These are phyloP conservation scores for Starmerella ratchasimensis DNA, from an alignment of 805 yeast genomes.

Conservation along the genomic window DNA sequence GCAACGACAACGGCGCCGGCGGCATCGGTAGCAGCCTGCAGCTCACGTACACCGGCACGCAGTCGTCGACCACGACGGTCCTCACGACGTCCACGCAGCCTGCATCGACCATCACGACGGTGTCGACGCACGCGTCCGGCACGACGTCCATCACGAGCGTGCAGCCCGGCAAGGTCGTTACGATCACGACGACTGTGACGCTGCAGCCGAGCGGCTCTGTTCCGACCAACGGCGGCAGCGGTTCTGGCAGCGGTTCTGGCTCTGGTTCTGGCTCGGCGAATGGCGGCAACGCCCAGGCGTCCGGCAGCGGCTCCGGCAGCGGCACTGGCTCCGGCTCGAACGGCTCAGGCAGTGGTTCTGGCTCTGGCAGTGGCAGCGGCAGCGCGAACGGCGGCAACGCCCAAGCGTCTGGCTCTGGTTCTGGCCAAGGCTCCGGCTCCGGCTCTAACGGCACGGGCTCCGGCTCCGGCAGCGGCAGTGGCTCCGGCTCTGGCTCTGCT, in stretches of 20 bases:
- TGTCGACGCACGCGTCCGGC: neutral
- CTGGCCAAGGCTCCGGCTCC: neutral
- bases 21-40: neutral
- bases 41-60: no score
- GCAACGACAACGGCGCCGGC: no score
- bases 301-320: neutral
- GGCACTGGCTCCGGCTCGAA: neutral
- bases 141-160: neutral
- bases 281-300: neutral
- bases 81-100: conserved; percentile 18
- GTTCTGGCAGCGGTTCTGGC: neutral
- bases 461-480: neutral
- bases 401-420: neutral
- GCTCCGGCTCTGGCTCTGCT: conserved; percentile 1
- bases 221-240: neutral
- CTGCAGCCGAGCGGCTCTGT: neutral
- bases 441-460: neutral
- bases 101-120: conserved; percentile 8
- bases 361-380: conserved; percentile 1
- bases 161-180: conserved; percentile 1
- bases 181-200: conserved; percentile 4
- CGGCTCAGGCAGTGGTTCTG: neutral
- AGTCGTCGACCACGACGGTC: no score
- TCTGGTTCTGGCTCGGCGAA: neutral
- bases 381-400: no score